These are phyloP conservation scores for Pythium brachiatum DNA, from an alignment of 352 stramenopile species.

Conservation along the genomic window DNA sequence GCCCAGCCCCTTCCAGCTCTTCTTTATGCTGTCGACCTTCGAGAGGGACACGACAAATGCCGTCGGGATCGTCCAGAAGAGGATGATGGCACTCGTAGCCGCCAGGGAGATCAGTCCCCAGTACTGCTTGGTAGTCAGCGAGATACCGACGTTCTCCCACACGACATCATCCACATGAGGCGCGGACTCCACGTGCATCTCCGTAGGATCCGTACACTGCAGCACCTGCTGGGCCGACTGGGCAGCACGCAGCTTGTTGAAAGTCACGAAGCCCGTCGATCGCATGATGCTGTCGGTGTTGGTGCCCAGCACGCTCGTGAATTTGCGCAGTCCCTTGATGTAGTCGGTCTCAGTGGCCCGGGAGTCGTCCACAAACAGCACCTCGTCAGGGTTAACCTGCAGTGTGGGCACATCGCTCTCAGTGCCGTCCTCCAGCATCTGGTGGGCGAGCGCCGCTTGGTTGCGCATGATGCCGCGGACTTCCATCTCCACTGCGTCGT, in stretches of 20 bases:
- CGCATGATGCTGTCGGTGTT: constrained; percentile 63
- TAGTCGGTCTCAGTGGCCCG: constrained; percentile 49
- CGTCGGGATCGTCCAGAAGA: constrained; percentile 84
- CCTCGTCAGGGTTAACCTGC: constrained; percentile 19
- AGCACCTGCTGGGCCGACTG: constrained; percentile 80
- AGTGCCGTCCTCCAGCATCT: constrained; percentile 33
- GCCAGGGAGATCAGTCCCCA: constrained; percentile 66
- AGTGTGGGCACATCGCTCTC: constrained; percentile 30
- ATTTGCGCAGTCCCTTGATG: constrained; percentile 37
- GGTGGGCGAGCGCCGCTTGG: constrained; percentile 51
- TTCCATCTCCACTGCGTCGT: constrained; percentile 77
- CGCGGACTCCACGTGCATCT: constrained; percentile 71
- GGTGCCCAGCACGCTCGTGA: constrained; percentile 33
- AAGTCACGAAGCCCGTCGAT: constrained; percentile 73
- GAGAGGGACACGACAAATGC: constrained; percentile 72
- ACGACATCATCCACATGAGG: constrained; percentile 66
- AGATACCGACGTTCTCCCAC: constrained; percentile 80
- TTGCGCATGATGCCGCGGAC: constrained; percentile 63
- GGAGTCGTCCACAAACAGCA: constrained; percentile 15
- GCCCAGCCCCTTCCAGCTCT: constrained; percentile 45
- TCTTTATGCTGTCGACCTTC: constrained; percentile 56
- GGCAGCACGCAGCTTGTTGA: constrained; percentile 65
- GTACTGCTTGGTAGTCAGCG: constrained; percentile 65
- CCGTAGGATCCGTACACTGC: constrained; percentile 63
- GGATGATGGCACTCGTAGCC: constrained; percentile 63